A percentile compares a stretch with the other conserved stretches of the same genome.
Conservation (phyloP, 495 filamentous ascomycete genomes). For the Haplographium delicatum region DNA sequence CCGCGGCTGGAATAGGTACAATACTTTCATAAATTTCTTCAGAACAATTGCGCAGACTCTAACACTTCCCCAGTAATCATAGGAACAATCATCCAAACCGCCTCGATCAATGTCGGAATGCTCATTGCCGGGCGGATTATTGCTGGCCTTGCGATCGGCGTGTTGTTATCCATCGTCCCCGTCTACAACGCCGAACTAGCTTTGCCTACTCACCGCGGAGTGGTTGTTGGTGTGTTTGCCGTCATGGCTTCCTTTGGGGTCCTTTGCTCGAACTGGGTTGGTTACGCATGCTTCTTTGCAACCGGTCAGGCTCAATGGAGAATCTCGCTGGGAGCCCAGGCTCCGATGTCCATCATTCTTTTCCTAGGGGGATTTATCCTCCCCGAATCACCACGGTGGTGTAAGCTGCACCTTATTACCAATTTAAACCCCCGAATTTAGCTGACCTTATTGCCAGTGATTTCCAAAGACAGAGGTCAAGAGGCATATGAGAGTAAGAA, state of each 20-base stretch:
- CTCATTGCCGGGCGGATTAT: constrained; percentile 32
- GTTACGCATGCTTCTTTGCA: constrained; percentile 21
- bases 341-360: constrained; percentile 16
- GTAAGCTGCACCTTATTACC: too few species aligned
- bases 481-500: too few species aligned
- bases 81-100: constrained; percentile 21
- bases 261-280: constrained; percentile 36
- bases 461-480: too few species aligned
- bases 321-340: constrained; percentile 23
- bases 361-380: constrained; percentile 7
- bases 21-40: too few species aligned
- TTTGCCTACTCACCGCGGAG: constrained; percentile 12
- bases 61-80: too few species aligned
- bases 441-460: too few species aligned
- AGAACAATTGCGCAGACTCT: too few species aligned
- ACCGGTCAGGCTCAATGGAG: constrained; percentile 21
- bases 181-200: constrained; percentile 24
- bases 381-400: constrained; percentile 21
- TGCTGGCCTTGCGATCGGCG: constrained; percentile 30
- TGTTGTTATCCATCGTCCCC: constrained; percentile 26
- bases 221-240: constrained; percentile 22
- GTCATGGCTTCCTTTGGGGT: constrained; percentile 46
- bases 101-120: constrained; percentile 29
- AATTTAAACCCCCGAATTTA: too few species aligned
- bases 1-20: too few species aligned